Base-by-base conservation (phyloP, 1,284 basidiomycete species). In the Pisolithus thermaeus region DNA sequence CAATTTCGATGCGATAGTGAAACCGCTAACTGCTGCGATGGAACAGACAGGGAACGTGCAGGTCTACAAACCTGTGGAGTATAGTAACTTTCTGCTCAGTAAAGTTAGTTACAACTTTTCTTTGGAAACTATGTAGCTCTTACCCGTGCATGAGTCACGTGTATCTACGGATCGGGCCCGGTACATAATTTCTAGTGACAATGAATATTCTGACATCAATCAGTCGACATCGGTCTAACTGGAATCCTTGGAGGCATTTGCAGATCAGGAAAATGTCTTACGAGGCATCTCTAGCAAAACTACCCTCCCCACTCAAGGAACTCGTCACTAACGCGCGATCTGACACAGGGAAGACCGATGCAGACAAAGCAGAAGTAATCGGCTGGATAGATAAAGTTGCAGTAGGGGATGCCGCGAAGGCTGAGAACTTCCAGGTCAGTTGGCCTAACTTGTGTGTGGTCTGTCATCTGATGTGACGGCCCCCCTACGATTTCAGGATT, bases 21-120 rank as follows among this genome's bases (percentile, higher is more conserved):
- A 76, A 53, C 86, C 86, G 2, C 68, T 89, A 2, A 68, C 73
- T 9, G 80, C 80, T 16, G 80, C 78, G 1, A 58, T 38, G 16
- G 43, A n/a, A 9, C 71, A 46, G 58, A 61, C 48, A 39, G 56
- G 50, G 36, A 52, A 54, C 27, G 36, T 50, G 27, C 56, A 59
- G 46, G 51, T 35, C 32, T 77, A 79, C 55, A 49, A 76, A 36
- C 69, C 84, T 0, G 73, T 87, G 2, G 67, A 82, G 1, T 92
- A 92, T 66, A 88, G 90, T 3, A 78, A 90, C 7, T 91, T 89
- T 64, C 68, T 92, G 54, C 53, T 80, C 59, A 66, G 63, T n/a
- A 92, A 92, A 63, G 87, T 92, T 37, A 75, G 73, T 8, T 76
- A 65, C 46, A 91, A 91, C 61, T 91, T 91, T 65, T 68, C 73